Conservation (phyloP, 139 green algal genomes). For the Ettlia oleoabundans region DNA sequence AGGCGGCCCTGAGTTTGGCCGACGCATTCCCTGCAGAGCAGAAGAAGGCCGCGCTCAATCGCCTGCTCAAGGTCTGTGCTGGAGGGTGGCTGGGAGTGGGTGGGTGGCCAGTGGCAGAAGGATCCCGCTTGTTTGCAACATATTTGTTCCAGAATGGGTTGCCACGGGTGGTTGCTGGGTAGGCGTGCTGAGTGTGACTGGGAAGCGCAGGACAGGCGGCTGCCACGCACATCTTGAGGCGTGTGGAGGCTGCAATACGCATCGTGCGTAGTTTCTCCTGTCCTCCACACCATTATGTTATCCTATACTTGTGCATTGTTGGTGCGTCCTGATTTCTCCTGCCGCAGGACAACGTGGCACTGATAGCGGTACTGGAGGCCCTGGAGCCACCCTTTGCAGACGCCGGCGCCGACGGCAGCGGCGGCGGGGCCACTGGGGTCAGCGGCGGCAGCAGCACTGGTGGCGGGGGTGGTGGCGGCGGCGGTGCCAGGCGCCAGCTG, state of each 20-base stretch:
- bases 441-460: conserved; percentile 22
- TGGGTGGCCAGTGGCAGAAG: background rate
- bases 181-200: too few species aligned
- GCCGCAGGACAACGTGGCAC: conserved; percentile 92
- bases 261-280: too few species aligned
- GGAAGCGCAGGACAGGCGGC: too few species aligned
- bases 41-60: conserved; percentile 92
- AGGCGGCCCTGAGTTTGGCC: conserved; percentile 91
- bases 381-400: conserved; percentile 70
- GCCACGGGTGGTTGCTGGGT: too few species aligned
- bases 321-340: background rate
- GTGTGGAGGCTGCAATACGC: too few species aligned
- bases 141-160: too few species aligned
- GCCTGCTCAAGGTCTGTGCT: conserved; percentile 88
- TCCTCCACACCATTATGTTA: background rate
- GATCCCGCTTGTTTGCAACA: too few species aligned
- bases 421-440: too few species aligned
- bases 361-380: conserved; percentile 96
- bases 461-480: background rate
- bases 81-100: background rate
- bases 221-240: too few species aligned
- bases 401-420: background rate
- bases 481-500: conserved; percentile 72
- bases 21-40: conserved; percentile 88
- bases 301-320: background rate